A percentile compares a stretch with the other conserved stretches of the same genome.
Conservation (phyloP, 1,139 yeast genomes). For the Citeromyces siamensis region DNA sequence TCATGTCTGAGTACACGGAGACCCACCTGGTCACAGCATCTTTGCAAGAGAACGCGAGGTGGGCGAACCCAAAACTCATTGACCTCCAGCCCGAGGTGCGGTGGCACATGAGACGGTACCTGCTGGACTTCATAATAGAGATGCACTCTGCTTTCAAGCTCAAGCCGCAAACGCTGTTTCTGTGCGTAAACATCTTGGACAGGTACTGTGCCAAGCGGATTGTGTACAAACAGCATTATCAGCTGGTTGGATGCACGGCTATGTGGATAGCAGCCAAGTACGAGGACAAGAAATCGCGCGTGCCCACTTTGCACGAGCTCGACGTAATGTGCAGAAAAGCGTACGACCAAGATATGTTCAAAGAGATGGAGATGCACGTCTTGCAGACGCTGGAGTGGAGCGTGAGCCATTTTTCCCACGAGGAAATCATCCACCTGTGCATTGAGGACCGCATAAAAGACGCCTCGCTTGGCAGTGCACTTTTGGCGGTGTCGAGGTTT, state of each 20-base stretch:
- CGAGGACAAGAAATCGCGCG: constrained; percentile 75
- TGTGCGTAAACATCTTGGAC: constrained; percentile 75
- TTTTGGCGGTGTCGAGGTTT: constrained; percentile 47
- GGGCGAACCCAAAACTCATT: constrained; percentile 54
- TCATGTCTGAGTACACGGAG: constrained; percentile 27
- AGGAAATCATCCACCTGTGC: constrained; percentile 48
- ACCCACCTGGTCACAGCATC: constrained; percentile 19
- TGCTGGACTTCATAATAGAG: constrained; percentile 74
- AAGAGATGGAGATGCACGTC: constrained; percentile 92
- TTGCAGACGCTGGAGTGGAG: constrained; percentile 79
- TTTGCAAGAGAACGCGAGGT: constrained; percentile 13
- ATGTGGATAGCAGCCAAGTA: constrained; percentile 94
- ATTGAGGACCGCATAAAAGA: constrained; percentile 23
- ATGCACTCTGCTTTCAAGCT: constrained; percentile 68
- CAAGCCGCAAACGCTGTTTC: constrained; percentile 68
- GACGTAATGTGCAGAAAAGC: constrained; percentile 73
- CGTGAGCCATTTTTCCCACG: constrained; percentile 40
- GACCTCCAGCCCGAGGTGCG: constrained; percentile 86
- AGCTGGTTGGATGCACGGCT: constrained; percentile 85
- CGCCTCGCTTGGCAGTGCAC: constrained; percentile 31
- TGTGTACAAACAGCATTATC: constrained; percentile 87
- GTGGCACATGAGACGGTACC: constrained; percentile 87
- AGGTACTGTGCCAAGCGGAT: constrained; percentile 85
- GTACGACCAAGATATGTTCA: constrained; percentile 81
- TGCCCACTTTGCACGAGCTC: constrained; percentile 73